Evolutionary conservation across 2,329 filamentous ascomycete genomes (phyloP).

Genomic region (Aspergillus clavatus): DNA sequence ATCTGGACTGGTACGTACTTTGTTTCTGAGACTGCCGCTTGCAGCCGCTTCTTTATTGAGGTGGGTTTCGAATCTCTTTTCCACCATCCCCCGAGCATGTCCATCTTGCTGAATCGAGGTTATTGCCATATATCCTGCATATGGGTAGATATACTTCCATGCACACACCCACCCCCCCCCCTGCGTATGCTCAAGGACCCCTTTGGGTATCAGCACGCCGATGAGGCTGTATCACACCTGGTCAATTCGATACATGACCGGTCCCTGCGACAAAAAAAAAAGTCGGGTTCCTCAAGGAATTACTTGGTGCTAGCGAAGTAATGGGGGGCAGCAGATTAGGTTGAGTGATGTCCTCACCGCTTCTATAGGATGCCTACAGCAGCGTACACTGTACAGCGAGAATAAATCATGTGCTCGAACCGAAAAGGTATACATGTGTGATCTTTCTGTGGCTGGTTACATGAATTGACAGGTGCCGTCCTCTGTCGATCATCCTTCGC

Average conservation of each 20-base stretch:
- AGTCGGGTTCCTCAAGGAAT: background rate
- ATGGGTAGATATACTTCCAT: no score
- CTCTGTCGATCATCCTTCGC: background rate
- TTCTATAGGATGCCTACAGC: slow-evolving; percentile 3
- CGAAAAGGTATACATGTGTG: background rate
- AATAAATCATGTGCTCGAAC: background rate
- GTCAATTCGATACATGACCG: background rate
- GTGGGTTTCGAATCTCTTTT: background rate
- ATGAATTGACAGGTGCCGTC: background rate
- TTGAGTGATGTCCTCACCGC: slow-evolving; percentile 3
- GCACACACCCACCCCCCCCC: background rate
- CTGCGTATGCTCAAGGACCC: background rate
- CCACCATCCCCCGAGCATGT: background rate
- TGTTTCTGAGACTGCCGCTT: background rate
- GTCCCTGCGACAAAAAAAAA: background rate
- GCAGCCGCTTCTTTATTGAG: background rate
- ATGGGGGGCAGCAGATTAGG: background rate
- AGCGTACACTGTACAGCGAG: slow-evolving; percentile 1
- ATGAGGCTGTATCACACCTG: background rate
- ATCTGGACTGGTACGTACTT: background rate
- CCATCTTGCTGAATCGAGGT: background rate
- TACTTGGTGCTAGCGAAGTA: no score
- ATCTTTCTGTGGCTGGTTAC: background rate
- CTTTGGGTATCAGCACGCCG: background rate
- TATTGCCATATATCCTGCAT: no score